Conservation (phyloP, 495 filamentous ascomycete species). For the Penicillium odoratum region DNA sequence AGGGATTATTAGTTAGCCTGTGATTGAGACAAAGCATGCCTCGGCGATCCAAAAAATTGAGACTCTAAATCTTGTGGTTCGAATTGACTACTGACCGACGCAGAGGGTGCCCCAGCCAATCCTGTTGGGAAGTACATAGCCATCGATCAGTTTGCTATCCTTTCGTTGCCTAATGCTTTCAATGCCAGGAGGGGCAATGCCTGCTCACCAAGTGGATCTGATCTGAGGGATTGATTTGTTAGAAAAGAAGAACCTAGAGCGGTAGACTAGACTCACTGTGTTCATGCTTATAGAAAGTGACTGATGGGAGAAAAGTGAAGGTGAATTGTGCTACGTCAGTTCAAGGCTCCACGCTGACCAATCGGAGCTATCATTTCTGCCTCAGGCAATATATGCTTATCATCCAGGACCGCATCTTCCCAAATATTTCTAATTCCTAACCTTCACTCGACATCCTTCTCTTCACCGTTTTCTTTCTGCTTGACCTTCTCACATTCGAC, state of each 20-base stretch:
- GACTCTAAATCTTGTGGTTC: neutral
- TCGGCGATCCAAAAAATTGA: neutral
- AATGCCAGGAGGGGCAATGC: conserved; percentile 3
- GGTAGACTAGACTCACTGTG: conserved; percentile 33
- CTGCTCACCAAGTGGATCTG: conserved; percentile 53
- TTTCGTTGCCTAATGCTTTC: neutral
- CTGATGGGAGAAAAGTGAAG: conserved; percentile 14
- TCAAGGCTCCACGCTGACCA: conserved; percentile 11
- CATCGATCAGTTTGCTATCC: conserved; percentile 25
- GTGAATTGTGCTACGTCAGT: conserved; percentile 34
- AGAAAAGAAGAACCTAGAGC: conserved; percentile 1
- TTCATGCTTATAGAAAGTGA: conserved; percentile 40
- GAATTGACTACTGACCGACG: conserved; percentile 54
- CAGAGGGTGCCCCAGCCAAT: conserved; percentile 85
- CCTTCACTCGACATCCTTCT: neutral
- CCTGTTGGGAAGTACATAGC: conserved; percentile 47
- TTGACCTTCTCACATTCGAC: neutral
- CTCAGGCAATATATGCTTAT: conserved; percentile 23
- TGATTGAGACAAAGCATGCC: neutral
- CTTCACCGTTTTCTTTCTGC: neutral
- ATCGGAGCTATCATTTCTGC: conserved; percentile 12
- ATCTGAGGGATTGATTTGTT: conserved; percentile 37
- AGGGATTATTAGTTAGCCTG: neutral
- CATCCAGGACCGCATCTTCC: conserved; percentile 1
- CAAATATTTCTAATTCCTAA: neutral